Conservation (phyloP, 2,329 filamentous ascomycete species). For the Arthrinium phaeospermum region DNA sequence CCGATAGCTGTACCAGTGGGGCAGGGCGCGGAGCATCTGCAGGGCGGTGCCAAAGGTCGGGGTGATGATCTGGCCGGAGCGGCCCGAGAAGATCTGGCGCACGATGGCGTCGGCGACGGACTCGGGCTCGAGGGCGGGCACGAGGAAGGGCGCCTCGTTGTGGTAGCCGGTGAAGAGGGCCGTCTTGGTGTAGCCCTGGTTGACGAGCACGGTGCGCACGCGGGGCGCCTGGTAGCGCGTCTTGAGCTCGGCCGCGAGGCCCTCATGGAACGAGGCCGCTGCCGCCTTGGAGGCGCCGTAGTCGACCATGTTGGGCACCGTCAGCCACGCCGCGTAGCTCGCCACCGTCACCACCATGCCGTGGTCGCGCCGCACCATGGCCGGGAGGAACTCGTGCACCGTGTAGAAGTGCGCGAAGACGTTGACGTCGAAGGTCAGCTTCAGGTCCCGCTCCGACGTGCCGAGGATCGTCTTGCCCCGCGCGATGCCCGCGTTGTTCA, state of each 20-base stretch:
- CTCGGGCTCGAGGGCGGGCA: conserved; percentile 61
- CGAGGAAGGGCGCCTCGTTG: conserved; percentile 55
- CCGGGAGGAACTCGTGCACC: conserved; percentile 56
- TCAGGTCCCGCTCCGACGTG: conserved; percentile 48
- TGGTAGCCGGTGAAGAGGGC: conserved; percentile 64
- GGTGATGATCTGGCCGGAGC: conserved; percentile 61
- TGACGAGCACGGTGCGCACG: conserved; percentile 68
- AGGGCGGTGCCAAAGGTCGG: conserved; percentile 52
- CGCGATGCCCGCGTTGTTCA: conserved; percentile 49
- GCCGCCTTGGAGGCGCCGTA: conserved; percentile 65
- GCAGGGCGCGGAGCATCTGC: conserved; percentile 55
- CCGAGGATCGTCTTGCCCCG: conserved; percentile 52
- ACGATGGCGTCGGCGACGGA: conserved; percentile 70
- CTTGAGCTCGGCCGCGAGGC: conserved; percentile 53
- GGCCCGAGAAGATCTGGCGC: conserved; percentile 61
- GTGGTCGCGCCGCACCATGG: conserved; percentile 55
- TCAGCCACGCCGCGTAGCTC: conserved; percentile 58
- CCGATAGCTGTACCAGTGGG: conserved; percentile 66
- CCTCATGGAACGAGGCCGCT: conserved; percentile 65
- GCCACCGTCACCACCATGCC: conserved; percentile 64
- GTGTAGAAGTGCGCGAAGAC: conserved; percentile 55
- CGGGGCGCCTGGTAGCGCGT: conserved; percentile 59
- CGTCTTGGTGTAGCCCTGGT: conserved; percentile 67
- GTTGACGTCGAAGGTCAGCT: conserved; percentile 58
- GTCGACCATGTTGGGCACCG: conserved; percentile 62